phyloP scores from a whole-genome alignment of 345 rosid species.

The Aurinia saxatilis region DNA sequence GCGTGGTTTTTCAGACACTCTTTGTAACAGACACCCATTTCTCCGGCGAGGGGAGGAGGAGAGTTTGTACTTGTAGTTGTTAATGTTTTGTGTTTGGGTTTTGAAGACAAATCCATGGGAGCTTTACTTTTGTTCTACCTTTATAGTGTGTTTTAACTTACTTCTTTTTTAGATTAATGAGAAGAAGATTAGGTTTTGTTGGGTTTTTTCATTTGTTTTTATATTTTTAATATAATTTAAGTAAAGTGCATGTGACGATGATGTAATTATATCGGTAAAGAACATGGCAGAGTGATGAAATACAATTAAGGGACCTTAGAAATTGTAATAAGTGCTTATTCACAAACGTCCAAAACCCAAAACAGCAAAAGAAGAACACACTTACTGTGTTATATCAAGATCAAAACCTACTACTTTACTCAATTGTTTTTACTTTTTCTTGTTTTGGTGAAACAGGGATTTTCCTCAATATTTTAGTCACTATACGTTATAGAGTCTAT shows the following conservation, averaged over 20 bases:
- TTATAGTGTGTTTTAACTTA: constrained; percentile 22
- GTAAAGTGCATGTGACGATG: constrained; percentile 30
- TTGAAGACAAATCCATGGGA: constrained; percentile 20
- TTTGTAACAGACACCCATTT: constrained; percentile 53
- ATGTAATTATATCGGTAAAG: constrained; percentile 35
- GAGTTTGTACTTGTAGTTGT: background rate
- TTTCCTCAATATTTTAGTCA: background rate
- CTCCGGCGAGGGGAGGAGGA: background rate
- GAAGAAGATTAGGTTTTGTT: constrained; percentile 22
- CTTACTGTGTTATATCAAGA: background rate
- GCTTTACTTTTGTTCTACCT: constrained; percentile 15
- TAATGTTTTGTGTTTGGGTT: constrained; percentile 9
- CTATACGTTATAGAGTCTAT: constrained; percentile 11
- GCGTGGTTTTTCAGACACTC: constrained; percentile 87
- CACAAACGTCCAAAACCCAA: constrained; percentile 22
- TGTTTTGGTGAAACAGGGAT: constrained; percentile 17
- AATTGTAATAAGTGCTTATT: constrained; percentile 10
- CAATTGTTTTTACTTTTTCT: constrained; percentile 11
- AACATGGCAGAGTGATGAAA: constrained; percentile 32
- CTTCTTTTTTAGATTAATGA: constrained; percentile 9
- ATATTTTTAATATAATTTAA: too few relatives aligned
- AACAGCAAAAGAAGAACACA: constrained; percentile 18
- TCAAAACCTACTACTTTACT: background rate
- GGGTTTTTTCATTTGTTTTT: background rate
- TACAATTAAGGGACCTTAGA: constrained; percentile 14